phyloP scores from a whole-genome alignment of 768 basidiomycete genomes.

The Leucosporidium yakuticum region DNA sequence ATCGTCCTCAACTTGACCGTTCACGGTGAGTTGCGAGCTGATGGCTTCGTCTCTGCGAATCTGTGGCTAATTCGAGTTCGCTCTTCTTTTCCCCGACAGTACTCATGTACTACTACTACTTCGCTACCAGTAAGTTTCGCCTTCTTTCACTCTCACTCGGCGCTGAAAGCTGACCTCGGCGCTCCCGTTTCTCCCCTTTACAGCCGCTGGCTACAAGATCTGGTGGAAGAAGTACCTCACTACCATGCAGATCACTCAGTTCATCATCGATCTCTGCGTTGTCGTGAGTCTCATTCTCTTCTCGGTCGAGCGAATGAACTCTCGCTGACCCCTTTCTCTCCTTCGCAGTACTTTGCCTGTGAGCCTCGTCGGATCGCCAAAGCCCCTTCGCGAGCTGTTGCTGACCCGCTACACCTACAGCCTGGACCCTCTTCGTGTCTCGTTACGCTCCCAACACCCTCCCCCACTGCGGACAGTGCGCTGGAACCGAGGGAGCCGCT shows the following conservation, averaged over 20 bases:
- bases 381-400: neutral
- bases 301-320: neutral
- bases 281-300: conserved; percentile 11
- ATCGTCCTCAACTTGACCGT: conserved; percentile 57
- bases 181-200: neutral
- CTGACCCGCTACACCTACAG: conserved; percentile 39
- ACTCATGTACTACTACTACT: conserved; percentile 83
- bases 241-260: conserved; percentile 91
- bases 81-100: neutral
- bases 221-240: conserved; percentile 60
- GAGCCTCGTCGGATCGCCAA: conserved; percentile 50
- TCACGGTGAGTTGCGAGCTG: neutral
- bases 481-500: conserved; percentile 82
- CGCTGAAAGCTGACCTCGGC: neutral
- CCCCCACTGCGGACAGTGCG: conserved; percentile 79
- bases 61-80: too few relatives aligned
- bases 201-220: conserved; percentile 1
- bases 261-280: conserved; percentile 79
- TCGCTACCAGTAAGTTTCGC: neutral
- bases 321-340: neutral
- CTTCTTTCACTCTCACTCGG: neutral
- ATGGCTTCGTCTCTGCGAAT: too few relatives aligned
- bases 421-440: conserved; percentile 74
- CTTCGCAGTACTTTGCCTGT: conserved; percentile 75
- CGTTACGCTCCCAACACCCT: conserved; percentile 48